phyloP scores from a whole-genome alignment of 2,329 filamentous ascomycete genomes.

The Pyricularia sp. region DNA sequence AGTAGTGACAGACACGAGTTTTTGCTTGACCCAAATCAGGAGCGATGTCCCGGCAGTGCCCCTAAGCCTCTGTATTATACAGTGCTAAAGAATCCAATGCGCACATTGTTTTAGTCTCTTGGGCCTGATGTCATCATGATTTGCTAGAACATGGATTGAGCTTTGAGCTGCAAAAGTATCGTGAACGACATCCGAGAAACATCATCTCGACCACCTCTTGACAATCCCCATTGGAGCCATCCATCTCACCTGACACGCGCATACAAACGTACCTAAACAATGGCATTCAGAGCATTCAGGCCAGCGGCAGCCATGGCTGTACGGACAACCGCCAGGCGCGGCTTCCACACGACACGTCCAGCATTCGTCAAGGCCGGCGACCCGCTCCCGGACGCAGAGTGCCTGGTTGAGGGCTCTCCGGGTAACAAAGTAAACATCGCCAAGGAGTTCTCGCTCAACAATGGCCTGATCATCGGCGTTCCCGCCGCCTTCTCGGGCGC shows the following conservation, averaged over 20 bases:
- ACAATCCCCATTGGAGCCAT: not conserved
- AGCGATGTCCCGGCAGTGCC: not conserved
- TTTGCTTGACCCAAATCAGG: too few species aligned
- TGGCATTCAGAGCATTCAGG: slow-evolving; percentile 5
- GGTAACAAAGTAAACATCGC: slow-evolving; percentile 86
- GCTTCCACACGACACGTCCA: slow-evolving; percentile 56
- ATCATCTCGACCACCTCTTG: not conserved
- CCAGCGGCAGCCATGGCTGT: slow-evolving; percentile 5
- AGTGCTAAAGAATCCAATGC: not conserved
- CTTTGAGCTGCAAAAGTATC: not conserved
- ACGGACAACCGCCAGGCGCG: slow-evolving; percentile 9
- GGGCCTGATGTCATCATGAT: not conserved
- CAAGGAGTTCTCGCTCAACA: slow-evolving; percentile 60
- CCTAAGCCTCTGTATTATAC: not conserved
- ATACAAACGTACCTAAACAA: not conserved
- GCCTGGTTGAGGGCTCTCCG: slow-evolving; percentile 76
- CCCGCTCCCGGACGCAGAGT: slow-evolving; percentile 64
- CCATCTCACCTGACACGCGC: not conserved
- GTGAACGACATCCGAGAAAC: not conserved
- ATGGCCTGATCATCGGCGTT: slow-evolving; percentile 77
- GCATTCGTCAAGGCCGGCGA: slow-evolving; percentile 70
- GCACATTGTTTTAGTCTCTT: not conserved
- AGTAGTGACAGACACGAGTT: too few species aligned
- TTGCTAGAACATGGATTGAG: not conserved
- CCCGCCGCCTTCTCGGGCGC: slow-evolving; percentile 64